Conservation (phyloP, 179 eudicot genomes). For the Silene coronaria region DNA sequence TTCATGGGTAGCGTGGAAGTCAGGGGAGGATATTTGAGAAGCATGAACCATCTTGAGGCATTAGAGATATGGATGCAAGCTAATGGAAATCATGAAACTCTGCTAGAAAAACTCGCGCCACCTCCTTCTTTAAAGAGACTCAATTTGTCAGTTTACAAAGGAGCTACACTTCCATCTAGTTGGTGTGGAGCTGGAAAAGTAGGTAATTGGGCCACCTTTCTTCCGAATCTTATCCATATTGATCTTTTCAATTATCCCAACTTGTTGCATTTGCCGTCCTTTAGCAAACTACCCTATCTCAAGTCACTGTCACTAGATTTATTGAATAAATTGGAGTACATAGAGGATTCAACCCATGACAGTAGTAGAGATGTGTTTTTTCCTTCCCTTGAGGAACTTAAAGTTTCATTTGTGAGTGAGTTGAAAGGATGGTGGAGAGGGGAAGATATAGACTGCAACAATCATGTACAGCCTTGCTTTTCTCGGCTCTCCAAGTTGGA, state of each 20-base stretch:
- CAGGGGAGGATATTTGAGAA: background rate
- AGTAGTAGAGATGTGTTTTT: background rate
- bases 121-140: background rate
- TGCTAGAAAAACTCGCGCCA: background rate
- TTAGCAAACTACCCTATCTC: background rate
- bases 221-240: constrained; percentile 12
- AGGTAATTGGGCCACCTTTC: background rate
- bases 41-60: background rate
- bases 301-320: background rate
- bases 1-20: background rate
- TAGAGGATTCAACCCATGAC: background rate
- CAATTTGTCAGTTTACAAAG: background rate
- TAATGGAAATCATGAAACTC: background rate
- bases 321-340: constrained; percentile 2
- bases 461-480: background rate
- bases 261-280: constrained; percentile 5
- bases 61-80: background rate
- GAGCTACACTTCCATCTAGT: background rate
- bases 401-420: background rate
- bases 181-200: background rate
- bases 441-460: background rate
- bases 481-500: background rate
- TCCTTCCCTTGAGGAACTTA: background rate
- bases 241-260: background rate
- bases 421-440: constrained; percentile 2